A percentile compares a stretch with the other conserved stretches of the same genome.
Evolutionary conservation across 495 filamentous ascomycete species (phyloP).

Genomic region (Antarctomyces pellizariae): DNA sequence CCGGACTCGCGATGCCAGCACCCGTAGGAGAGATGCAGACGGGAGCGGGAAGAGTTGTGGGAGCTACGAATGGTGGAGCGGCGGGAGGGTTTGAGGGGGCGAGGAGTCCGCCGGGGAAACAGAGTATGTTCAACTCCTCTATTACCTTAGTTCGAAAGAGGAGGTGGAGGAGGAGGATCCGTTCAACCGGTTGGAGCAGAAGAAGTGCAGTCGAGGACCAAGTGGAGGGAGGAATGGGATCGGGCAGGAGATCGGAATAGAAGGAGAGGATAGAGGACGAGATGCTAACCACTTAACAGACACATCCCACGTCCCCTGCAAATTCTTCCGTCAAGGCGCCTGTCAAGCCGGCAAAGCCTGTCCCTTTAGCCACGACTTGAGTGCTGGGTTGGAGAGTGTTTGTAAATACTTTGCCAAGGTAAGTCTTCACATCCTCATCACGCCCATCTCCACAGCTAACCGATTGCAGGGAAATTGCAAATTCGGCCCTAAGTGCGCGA

Average conservation of each 20-base stretch:
- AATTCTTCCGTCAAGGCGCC: constrained; percentile 90
- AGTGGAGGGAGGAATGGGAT: too few species aligned
- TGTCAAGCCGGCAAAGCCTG: constrained; percentile 93
- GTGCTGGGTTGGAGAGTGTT: constrained; percentile 53
- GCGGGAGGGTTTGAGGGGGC: constrained; percentile 35
- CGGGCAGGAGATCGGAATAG: too few species aligned
- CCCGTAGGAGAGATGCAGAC: too few species aligned
- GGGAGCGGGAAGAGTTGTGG: too few species aligned
- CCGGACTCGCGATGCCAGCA: too few species aligned
- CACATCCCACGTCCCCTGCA: constrained; percentile 94
- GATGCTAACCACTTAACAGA: constrained; percentile 25
- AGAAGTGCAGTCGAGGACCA: too few species aligned
- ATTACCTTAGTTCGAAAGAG: constrained; percentile 7
- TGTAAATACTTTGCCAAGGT: constrained; percentile 99
- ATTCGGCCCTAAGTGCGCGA: constrained; percentile 90
- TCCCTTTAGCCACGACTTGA: constrained; percentile 82
- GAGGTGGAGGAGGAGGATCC: too few species aligned
- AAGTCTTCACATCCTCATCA: constrained; percentile 12
- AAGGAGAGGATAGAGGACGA: not conserved
- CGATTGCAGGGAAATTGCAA: constrained; percentile 83
- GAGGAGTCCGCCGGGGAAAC: constrained; percentile 60
- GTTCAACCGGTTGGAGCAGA: too few species aligned
- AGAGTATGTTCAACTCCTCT: constrained; percentile 43
- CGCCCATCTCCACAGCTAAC: constrained; percentile 4
- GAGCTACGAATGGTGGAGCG: too few species aligned